Percentiles rank a stretch among this genome's conserved stretches.
Conservation (phyloP, 2,329 filamentous ascomycete genomes). For the Dactylellina cionopaga region DNA sequence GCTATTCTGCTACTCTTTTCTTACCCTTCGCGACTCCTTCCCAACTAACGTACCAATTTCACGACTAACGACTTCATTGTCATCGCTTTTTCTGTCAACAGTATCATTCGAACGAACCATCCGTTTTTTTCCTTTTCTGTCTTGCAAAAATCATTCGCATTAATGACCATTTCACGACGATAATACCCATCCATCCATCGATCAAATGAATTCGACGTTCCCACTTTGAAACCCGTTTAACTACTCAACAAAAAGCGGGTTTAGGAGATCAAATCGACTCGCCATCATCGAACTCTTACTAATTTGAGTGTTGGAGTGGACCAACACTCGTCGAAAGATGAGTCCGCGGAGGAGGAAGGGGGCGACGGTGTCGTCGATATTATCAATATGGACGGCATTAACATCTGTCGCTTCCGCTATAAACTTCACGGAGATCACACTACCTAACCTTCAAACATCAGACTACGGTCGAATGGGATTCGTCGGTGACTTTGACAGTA, state of each 20-base stretch:
- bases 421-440: conserved; percentile 41
- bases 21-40: not conserved
- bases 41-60: conserved; percentile 20
- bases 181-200: conserved; percentile 12
- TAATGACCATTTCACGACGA: conserved; percentile 47
- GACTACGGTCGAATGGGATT: conserved; percentile 49
- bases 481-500: conserved; percentile 83
- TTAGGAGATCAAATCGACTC: not conserved
- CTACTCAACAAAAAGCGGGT: conserved; percentile 6
- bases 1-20: conserved; percentile 6
- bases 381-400: conserved; percentile 44
- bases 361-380: conserved; percentile 38
- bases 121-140: not conserved
- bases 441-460: conserved; percentile 31
- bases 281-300: too few species aligned
- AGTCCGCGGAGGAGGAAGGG: conserved; percentile 45
- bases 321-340: conserved; percentile 38
- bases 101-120: conserved; percentile 18
- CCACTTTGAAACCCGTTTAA: conserved; percentile 16
- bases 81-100: conserved; percentile 11
- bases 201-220: conserved; percentile 43
- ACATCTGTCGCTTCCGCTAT: conserved; percentile 36
- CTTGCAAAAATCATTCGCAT: conserved; percentile 10
- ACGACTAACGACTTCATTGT: conserved; percentile 44
- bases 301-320: conserved; percentile 30